Conservation (phyloP, 768 basidiomycete genomes). For the Russula ochroleuca region DNA sequence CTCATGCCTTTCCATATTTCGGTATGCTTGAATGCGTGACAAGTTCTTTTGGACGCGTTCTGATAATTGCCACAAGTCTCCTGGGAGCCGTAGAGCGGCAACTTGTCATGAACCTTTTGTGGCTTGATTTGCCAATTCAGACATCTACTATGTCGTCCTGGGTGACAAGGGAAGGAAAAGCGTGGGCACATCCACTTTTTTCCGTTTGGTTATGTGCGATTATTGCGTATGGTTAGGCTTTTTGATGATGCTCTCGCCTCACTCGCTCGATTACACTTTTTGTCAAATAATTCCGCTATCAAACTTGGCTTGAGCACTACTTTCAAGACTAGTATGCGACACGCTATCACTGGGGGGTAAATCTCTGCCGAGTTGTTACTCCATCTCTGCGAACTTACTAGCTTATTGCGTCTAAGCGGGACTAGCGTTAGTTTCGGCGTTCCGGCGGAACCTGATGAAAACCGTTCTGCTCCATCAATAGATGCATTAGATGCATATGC, state of each 20-base stretch:
- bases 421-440: constrained; percentile 80
- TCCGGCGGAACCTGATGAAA: constrained; percentile 62
- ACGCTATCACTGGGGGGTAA: constrained; percentile 86
- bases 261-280: constrained; percentile 64
- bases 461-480: constrained; percentile 48
- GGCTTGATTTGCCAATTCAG: constrained; percentile 75
- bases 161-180: constrained; percentile 70
- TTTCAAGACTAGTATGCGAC: constrained; percentile 75
- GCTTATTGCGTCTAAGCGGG: constrained; percentile 44
- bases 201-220: constrained; percentile 10
- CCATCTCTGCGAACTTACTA: constrained; percentile 4
- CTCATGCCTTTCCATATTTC: constrained; percentile 85
- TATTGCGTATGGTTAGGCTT: constrained; percentile 42
- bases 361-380: constrained; percentile 26
- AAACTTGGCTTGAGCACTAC: constrained; percentile 66
- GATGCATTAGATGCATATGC: constrained; percentile 76
- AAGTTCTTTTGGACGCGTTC: not conserved
- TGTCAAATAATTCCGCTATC: constrained; percentile 48
- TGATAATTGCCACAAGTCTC: constrained; percentile 45
- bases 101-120: constrained; percentile 80
- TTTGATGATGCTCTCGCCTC: constrained; percentile 67
- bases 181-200: constrained; percentile 39
- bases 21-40: constrained; percentile 43
- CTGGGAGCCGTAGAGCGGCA: constrained; percentile 77
- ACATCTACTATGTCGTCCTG: constrained; percentile 67